Percentiles rank a stretch among this genome's conserved stretches.
These are phyloP conservation scores for Tetraselmis chui DNA, from an alignment of 139 green algal genomes.

Conservation along the genomic window DNA sequence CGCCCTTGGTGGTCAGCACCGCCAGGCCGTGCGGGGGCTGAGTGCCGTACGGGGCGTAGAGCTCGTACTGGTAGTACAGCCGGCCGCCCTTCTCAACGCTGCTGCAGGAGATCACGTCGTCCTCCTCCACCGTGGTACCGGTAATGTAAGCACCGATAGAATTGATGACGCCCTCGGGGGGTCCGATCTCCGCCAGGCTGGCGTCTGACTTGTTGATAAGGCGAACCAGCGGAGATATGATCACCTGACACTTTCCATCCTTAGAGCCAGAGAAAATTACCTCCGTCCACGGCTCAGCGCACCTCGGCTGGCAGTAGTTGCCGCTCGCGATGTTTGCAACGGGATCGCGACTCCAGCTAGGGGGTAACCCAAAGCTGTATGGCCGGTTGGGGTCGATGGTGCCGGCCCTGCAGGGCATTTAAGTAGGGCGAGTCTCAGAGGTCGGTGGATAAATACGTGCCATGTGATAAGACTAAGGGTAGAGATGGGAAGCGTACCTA, in stretches of 20 bases:
- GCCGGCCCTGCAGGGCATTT: background rate
- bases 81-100: background rate
- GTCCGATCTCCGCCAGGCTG: conserved; percentile 2
- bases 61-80: conserved; percentile 9
- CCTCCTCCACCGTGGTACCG: conserved; percentile 10
- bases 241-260: conserved; percentile 4
- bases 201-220: conserved; percentile 11
- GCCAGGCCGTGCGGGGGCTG: conserved; percentile 1
- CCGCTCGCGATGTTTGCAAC: conserved; percentile 11
- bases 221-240: conserved; percentile 10
- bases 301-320: conserved; percentile 18
- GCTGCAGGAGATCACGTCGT: background rate
- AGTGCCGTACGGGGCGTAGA: conserved; percentile 9
- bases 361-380: conserved; percentile 8
- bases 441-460: too few species aligned
- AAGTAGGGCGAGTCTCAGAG: too few species aligned
- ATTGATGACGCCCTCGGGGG: conserved; percentile 14
- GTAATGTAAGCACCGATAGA: conserved; percentile 11
- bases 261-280: background rate
- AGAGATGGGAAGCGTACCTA: background rate
- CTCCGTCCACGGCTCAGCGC: conserved; percentile 17
- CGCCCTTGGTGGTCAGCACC: background rate
- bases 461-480: too few species aligned
- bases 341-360: background rate
- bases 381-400: background rate